Conservation (phyloP, 306 rosid genomes). For the Fagus sylvatica region DNA sequence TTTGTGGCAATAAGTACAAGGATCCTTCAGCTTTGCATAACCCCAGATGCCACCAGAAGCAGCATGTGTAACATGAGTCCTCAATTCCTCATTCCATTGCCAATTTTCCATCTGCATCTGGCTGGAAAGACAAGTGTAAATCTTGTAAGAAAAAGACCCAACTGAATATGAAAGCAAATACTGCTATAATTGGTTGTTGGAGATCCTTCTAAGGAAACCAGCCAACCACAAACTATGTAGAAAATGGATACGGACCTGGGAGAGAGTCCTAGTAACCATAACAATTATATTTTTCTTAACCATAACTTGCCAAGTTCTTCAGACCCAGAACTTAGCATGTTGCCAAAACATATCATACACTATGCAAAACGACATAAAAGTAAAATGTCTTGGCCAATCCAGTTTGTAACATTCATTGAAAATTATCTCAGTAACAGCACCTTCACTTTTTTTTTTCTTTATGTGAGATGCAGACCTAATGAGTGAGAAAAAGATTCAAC, state of each 20-base stretch:
- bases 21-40: too few relatives aligned
- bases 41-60: too few relatives aligned
- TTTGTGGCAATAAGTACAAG: too few relatives aligned
- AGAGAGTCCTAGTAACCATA: not conserved
- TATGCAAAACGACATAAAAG: too few relatives aligned
- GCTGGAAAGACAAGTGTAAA: not conserved
- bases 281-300: not conserved
- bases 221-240: not conserved
- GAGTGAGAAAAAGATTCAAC: too few relatives aligned
- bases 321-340: not conserved
- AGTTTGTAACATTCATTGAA: too few relatives aligned
- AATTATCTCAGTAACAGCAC: too few relatives aligned
- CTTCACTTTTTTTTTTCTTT: too few relatives aligned
- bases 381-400: too few relatives aligned
- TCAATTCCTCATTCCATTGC: too few relatives aligned
- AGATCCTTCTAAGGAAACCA: not conserved
- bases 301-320: not conserved
- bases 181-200: not conserved
- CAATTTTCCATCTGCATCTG: not conserved
- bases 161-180: not conserved
- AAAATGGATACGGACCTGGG: not conserved
- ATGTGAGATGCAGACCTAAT: too few relatives aligned
- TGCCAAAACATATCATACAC: not conserved
- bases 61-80: too few relatives aligned
- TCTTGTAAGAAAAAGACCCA: not conserved